A percentile compares a stretch with the other conserved stretches of the same genome.
phyloP scores from a whole-genome alignment of 1,284 basidiomycete genomes.

The Malassezia brasiliensis region DNA sequence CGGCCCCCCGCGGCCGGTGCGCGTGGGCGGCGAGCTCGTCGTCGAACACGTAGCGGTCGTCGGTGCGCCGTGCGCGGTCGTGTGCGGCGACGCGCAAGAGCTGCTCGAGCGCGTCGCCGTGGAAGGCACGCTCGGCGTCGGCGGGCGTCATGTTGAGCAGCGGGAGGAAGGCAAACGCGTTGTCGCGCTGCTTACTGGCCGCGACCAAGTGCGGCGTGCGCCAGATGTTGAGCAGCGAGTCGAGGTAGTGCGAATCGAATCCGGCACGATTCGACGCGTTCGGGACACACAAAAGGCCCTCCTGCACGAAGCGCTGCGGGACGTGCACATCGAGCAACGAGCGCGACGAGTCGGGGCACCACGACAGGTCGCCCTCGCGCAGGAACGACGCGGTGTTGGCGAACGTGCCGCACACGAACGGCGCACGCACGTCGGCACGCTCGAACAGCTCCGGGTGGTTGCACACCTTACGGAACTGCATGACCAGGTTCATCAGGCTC shows the following conservation, averaged over 20 bases:
- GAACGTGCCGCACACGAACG: slow-evolving; percentile 77
- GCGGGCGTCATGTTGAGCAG: slow-evolving; percentile 59
- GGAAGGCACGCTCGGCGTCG: slow-evolving; percentile 58
- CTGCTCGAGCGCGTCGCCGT: slow-evolving; percentile 54
- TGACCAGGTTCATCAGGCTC: slow-evolving; percentile 96
- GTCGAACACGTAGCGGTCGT: slow-evolving; percentile 52
- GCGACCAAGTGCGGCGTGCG: slow-evolving; percentile 65
- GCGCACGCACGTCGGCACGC: slow-evolving; percentile 86
- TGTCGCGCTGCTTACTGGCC: slow-evolving; percentile 58
- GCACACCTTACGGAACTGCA: slow-evolving; percentile 99
- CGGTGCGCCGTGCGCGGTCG: slow-evolving; percentile 23
- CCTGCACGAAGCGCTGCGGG: slow-evolving; percentile 67
- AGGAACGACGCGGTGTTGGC: slow-evolving; percentile 69
- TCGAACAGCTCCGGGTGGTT: slow-evolving; percentile 98
- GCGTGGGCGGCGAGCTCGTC: slow-evolving; percentile 54
- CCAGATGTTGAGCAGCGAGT: slow-evolving; percentile 84
- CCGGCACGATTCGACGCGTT: slow-evolving; percentile 56
- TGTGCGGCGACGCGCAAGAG: slow-evolving; percentile 52
- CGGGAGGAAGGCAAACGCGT: slow-evolving; percentile 65
- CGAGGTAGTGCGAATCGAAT: slow-evolving; percentile 58
- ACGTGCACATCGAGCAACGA: slow-evolving; percentile 74
- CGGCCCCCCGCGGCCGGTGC: slow-evolving; percentile 48
- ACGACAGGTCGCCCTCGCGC: slow-evolving; percentile 74
- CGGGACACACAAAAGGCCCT: slow-evolving; percentile 65
- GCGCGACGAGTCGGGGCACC: slow-evolving; percentile 68